These are phyloP conservation scores for Crithidia expoeki DNA, from an alignment of 208 protist species.

Conservation along the genomic window DNA sequence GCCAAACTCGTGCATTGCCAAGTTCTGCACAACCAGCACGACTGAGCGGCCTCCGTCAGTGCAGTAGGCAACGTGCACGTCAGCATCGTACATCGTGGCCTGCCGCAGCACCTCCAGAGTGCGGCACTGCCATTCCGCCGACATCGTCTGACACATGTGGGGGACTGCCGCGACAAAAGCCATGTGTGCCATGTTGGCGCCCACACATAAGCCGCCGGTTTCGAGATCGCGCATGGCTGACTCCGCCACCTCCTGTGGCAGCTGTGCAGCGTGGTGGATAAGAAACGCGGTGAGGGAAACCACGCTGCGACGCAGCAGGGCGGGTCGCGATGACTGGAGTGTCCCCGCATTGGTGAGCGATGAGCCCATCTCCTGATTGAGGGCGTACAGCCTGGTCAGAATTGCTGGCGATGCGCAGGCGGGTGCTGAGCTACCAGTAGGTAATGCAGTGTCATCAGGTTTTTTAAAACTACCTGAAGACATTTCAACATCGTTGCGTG, in stretches of 20 bases:
- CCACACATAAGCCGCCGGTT: neutral
- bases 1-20: constrained; percentile 2
- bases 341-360: neutral
- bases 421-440: neutral
- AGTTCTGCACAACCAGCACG: neutral
- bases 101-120: constrained; percentile 35
- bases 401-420: neutral
- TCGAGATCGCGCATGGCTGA: constrained; percentile 25
- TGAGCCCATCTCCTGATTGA: constrained; percentile 27
- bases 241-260: constrained; percentile 3
- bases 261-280: constrained; percentile 18
- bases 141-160: constrained; percentile 4
- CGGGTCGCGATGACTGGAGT: neutral
- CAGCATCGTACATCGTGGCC: constrained; percentile 35
- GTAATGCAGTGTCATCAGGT: neutral
- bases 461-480: neutral
- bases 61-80: constrained; percentile 17
- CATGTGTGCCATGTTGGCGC: constrained; percentile 34
- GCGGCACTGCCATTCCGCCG: constrained; percentile 20
- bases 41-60: neutral
- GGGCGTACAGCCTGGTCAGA: constrained; percentile 20
- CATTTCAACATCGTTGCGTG: neutral
- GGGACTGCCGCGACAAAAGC: constrained; percentile 32
- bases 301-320: constrained; percentile 17
- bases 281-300: constrained; percentile 29